Percentiles rank a stretch among this genome's conserved stretches.
These are phyloP conservation scores for Prunella vulgaris DNA, from an alignment of 257 asterid species.

Conservation along the genomic window DNA sequence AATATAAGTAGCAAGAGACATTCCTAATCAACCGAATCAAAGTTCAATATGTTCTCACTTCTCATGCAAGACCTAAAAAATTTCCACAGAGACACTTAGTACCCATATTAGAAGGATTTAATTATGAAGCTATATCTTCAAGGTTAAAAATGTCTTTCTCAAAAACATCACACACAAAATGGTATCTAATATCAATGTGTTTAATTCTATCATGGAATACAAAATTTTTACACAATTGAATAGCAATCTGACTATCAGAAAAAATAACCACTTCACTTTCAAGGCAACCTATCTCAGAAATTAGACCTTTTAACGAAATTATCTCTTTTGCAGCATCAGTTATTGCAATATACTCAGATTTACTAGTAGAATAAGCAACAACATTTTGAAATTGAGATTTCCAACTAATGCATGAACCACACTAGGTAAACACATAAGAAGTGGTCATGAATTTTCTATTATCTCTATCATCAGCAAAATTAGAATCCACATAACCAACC, in stretches of 20 bases:
- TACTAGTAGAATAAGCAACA: too few relatives aligned
- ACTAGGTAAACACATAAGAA: not conserved
- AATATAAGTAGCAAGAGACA: too few relatives aligned
- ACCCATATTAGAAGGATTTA: not conserved
- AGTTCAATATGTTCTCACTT: too few relatives aligned
- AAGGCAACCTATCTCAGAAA: not conserved
- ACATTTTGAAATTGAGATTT: not conserved
- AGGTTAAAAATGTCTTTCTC: not conserved
- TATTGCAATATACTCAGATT: too few relatives aligned
- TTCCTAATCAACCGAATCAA: too few relatives aligned
- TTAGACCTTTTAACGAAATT: too few relatives aligned
- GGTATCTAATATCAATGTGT: not conserved
- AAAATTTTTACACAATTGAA: not conserved
- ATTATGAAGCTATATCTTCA: not conserved
- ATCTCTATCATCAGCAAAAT: too few relatives aligned
- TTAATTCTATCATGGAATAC: not conserved
- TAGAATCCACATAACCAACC: too few relatives aligned
- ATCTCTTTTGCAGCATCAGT: not conserved
- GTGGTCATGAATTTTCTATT: not conserved
- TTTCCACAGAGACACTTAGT: not conserved
- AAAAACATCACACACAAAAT: not conserved
- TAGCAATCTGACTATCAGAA: not conserved
- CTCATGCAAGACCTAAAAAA: not conserved
- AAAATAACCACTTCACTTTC: not conserved
- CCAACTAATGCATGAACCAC: not conserved